Evolutionary conservation across 805 yeast genomes (phyloP).

Genomic region (Metschnikowia baotianmanensis): DNA sequence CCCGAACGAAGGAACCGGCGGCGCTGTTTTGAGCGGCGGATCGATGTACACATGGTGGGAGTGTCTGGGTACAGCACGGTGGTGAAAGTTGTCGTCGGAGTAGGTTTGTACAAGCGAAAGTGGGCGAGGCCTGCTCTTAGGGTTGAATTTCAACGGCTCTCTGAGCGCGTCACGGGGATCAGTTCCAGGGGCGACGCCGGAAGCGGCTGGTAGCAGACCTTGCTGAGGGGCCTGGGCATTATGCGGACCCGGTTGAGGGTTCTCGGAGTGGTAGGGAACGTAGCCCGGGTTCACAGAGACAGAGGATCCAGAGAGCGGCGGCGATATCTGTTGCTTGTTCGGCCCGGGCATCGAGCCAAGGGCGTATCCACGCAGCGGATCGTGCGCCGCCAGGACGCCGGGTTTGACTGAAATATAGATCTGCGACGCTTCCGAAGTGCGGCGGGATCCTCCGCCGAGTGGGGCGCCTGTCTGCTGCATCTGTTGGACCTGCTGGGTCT

Average conservation of each 20-base stretch:
- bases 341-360: neutral
- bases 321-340: neutral
- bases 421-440: neutral
- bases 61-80: slow-evolving; percentile 5
- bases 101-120: slow-evolving; percentile 35
- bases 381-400: neutral
- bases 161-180: slow-evolving; percentile 9
- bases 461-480: neutral
- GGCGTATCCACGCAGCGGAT: neutral
- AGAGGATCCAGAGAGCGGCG: neutral
- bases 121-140: slow-evolving; percentile 41
- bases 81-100: slow-evolving; percentile 18
- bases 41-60: slow-evolving; percentile 7
- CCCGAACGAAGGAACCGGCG: slow-evolving; percentile 20
- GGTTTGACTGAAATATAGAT: neutral
- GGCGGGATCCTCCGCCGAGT: neutral
- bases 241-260: no score
- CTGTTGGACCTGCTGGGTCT: neutral
- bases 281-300: no score
- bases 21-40: slow-evolving; percentile 25
- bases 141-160: slow-evolving; percentile 28
- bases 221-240: neutral
- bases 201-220: neutral
- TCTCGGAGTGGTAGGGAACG: no score
- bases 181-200: slow-evolving; percentile 1